Base-by-base conservation (phyloP, 139 green algal genomes). In the Micractinium conductrix region DNA sequence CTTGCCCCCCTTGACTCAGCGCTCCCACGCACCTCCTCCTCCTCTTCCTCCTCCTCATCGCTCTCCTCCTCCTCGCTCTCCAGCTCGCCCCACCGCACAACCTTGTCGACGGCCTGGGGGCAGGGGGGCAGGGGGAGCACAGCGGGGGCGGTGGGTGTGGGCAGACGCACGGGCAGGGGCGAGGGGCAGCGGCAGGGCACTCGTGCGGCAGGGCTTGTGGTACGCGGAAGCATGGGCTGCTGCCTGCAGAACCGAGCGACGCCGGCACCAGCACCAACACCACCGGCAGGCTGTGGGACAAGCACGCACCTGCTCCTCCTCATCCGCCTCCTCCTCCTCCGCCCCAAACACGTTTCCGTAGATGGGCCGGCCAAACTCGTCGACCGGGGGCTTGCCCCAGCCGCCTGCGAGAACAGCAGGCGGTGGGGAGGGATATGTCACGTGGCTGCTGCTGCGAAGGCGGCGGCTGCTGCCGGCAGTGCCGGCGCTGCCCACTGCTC, bases 351-450 rank as follows among this genome's bases (percentile, higher is more conserved):
- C 97, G 87, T 99, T 95, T 35, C 97, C 97, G 88, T 99, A 99
- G 45, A 99, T 82, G 22, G 97, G 96, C 26, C 62, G 24, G 88
- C 92, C 80, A 7, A 89, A 75, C 89, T 97, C 94, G 79, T 99
- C 95, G 43, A 99, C 97, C 8, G 97, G 97, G 0, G 97, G 97
- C 91, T 99, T 99, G 81, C 97, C 97, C 97, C 97, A 99, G 26
- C 95, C 96, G 42, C 96, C 95, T n/a, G 79, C 63, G 35, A 9
- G 40, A 0, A 16, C 5, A 22, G n/a, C n/a, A 16, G 60, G 78
- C 26, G 30, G 0, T 2, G 2, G 19, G 40, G 1, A n/a, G 26
- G 17, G 73, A 44, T 19, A 42, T 30, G 72, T 43, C 2, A 26
- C 6, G n/a, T 43, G 14, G 30, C 17, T 14, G 44, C 3, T 28